phyloP scores from a whole-genome alignment of 108 stramenopile genomes.

The Fragilariopsis cylindrus region DNA sequence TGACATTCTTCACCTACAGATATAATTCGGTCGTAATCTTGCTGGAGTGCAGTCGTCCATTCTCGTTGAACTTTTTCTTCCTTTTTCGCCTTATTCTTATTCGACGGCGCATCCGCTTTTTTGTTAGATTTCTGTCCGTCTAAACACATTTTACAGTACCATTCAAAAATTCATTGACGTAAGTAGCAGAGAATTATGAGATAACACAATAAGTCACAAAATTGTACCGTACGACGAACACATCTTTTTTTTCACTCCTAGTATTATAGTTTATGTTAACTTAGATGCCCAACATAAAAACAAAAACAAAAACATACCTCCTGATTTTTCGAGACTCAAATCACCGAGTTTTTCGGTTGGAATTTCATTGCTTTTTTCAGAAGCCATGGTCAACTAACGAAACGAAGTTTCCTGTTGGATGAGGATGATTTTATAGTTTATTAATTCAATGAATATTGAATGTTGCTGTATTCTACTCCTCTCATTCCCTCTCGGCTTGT shows the following conservation, averaged over 20 bases:
- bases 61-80: constrained; percentile 37
- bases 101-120: constrained; percentile 8
- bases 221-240: background rate
- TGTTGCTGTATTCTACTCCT: no score
- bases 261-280: no score
- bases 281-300: background rate
- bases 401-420: no score
- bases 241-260: background rate
- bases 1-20: constrained; percentile 91
- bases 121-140: constrained; percentile 3
- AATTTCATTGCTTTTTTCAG: constrained; percentile 3
- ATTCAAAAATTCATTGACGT: background rate
- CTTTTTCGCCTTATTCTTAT: constrained; percentile 2
- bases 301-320: constrained; percentile 16
- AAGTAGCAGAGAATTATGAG: background rate
- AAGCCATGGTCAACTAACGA: background rate
- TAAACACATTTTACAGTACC: background rate
- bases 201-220: background rate
- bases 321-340: constrained; percentile 6
- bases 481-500: no score
- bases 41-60: constrained; percentile 76
- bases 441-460: no score
- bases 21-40: constrained; percentile 72
- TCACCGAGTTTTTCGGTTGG: constrained; percentile 16
- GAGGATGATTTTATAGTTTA: no score